Conservation (phyloP, 2,329 filamentous ascomycete species). For the Stemphylium lycopersici region DNA sequence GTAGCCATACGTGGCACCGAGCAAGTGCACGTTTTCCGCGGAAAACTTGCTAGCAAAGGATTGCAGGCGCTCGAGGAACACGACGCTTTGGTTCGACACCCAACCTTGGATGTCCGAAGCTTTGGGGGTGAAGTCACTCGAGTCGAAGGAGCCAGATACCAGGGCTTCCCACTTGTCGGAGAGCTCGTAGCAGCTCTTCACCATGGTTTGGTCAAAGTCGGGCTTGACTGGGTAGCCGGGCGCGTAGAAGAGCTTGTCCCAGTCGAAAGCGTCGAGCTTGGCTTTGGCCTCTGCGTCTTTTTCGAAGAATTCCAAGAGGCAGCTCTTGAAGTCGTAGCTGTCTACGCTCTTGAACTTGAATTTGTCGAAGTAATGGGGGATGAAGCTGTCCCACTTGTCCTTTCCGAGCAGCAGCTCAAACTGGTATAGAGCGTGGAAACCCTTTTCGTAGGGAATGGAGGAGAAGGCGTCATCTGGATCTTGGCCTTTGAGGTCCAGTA, state of each 20-base stretch:
- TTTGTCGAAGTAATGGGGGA: conserved; percentile 89
- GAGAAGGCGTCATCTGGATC: conserved; percentile 97
- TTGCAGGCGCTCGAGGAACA: conserved; percentile 84
- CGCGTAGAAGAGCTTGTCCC: conserved; percentile 88
- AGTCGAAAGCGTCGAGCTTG: conserved; percentile 77
- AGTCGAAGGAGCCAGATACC: conserved; percentile 28
- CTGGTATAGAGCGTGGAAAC: conserved; percentile 91
- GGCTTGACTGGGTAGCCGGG: conserved; percentile 90
- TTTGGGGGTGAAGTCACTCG: conserved; percentile 62
- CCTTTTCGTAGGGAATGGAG: conserved; percentile 92
- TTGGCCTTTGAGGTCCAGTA: conserved; percentile 84
- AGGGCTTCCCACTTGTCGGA: conserved; percentile 78
- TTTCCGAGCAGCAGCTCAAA: conserved; percentile 85
- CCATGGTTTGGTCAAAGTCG: conserved; percentile 85
- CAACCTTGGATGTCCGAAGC: conserved; percentile 73
- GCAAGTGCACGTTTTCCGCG: conserved; percentile 68
- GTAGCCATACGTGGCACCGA: conserved; percentile 76
- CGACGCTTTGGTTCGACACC: conserved; percentile 85
- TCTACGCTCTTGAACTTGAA: conserved; percentile 88
- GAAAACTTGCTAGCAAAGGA: conserved; percentile 68
- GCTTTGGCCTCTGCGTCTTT: conserved; percentile 66
- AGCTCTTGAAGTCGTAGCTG: conserved; percentile 91
- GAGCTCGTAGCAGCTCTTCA: conserved; percentile 82
- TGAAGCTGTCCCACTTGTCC: conserved; percentile 91
- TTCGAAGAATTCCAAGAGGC: conserved; percentile 83